Evolutionary conservation across 306 rosid species (phyloP).

Genomic region (Malus sieversii): DNA sequence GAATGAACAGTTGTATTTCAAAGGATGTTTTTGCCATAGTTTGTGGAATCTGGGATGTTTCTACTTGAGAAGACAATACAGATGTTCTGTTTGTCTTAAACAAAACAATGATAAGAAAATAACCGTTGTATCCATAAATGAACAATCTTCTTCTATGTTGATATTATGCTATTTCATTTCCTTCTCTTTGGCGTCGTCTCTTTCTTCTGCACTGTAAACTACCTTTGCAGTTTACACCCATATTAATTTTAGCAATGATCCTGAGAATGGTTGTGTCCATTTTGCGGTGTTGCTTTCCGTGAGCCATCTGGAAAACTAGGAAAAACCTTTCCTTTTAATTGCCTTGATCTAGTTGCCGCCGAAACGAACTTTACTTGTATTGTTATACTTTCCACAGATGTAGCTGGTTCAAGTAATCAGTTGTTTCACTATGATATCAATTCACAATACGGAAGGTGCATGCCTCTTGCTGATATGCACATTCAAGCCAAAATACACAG

Average conservation of each 20-base stretch:
- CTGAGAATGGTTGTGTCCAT: too few species aligned
- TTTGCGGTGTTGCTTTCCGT: too few species aligned
- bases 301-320: too few species aligned
- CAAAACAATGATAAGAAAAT: too few species aligned
- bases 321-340: background rate
- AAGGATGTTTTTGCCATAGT: too few species aligned
- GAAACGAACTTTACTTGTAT: background rate
- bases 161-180: background rate
- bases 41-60: too few species aligned
- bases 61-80: too few species aligned
- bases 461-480: constrained; percentile 75
- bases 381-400: constrained; percentile 15
- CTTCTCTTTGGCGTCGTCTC: background rate
- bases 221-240: background rate
- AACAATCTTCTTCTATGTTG: too few species aligned
- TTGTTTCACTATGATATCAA: constrained; percentile 62
- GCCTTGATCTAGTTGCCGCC: background rate
- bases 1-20: too few species aligned
- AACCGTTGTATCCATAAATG: too few species aligned
- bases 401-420: constrained; percentile 4
- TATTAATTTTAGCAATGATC: too few species aligned
- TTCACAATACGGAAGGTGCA: constrained; percentile 70
- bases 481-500: constrained; percentile 87
- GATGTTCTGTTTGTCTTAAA: background rate
- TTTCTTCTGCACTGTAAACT: background rate